A percentile compares a stretch with the other conserved stretches of the same genome.
These are phyloP conservation scores for Thielaviopsis populi DNA, from an alignment of 2,329 filamentous ascomycete genomes.

Conservation along the genomic window DNA sequence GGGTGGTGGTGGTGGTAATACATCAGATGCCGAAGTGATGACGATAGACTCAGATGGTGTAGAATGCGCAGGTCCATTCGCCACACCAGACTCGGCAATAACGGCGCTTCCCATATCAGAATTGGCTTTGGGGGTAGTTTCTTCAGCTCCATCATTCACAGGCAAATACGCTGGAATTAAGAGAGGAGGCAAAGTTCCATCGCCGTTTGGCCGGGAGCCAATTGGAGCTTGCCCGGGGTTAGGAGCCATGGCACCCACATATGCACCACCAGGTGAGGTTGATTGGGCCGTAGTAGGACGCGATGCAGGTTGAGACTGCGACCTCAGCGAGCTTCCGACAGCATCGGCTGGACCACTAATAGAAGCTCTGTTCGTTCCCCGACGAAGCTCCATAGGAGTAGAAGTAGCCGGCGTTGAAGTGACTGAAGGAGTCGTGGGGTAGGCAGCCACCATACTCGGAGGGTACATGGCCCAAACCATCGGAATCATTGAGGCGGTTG, in stretches of 20 bases:
- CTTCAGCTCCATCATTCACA: background rate
- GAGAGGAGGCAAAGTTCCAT: conserved; percentile 13
- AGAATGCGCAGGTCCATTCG: background rate
- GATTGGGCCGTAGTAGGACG: conserved; percentile 23
- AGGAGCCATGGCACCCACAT: conserved; percentile 19
- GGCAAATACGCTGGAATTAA: conserved; percentile 19
- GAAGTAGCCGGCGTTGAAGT: background rate
- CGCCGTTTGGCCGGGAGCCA: background rate
- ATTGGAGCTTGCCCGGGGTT: conserved; percentile 18
- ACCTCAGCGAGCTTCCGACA: conserved; percentile 41
- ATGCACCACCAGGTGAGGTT: background rate
- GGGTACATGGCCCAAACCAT: background rate
- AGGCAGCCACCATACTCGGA: background rate
- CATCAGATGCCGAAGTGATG: background rate
- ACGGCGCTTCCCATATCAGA: background rate
- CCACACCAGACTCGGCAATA: background rate
- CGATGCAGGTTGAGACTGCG: conserved; percentile 51
- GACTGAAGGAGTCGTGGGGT: background rate
- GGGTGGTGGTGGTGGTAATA: conserved; percentile 23
- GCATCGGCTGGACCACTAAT: conserved; percentile 14
- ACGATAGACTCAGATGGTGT: conserved; percentile 1
- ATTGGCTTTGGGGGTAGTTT: conserved; percentile 1
- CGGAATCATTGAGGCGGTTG: conserved; percentile 36
- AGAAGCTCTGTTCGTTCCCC: conserved; percentile 40
- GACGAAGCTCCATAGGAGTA: conserved; percentile 34